These are phyloP conservation scores for Galerina sulciceps DNA, from an alignment of 768 basidiomycete species.

Conservation along the genomic window DNA sequence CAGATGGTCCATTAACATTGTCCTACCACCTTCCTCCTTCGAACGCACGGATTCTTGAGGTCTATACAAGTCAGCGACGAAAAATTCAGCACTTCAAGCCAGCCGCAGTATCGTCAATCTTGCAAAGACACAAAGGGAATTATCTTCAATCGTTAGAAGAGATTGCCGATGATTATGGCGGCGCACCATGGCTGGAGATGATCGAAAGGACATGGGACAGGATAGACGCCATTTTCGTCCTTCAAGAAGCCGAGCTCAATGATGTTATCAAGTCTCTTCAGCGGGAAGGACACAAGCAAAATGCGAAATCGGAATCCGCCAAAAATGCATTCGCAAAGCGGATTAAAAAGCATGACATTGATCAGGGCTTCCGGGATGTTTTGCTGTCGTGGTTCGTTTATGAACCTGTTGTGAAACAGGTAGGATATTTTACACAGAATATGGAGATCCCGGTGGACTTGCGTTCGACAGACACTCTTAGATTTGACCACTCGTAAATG, in stretches of 20 bases:
- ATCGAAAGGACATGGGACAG: slow-evolving; percentile 23
- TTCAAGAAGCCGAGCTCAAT: slow-evolving; percentile 24
- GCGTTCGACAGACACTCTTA: slow-evolving; percentile 11
- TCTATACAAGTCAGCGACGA: slow-evolving; percentile 10
- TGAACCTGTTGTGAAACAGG: slow-evolving; percentile 8
- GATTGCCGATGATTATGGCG: slow-evolving; percentile 28
- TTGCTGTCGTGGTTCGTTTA: slow-evolving; percentile 21
- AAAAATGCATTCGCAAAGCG: slow-evolving; percentile 17
- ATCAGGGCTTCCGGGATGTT: slow-evolving; percentile 8
- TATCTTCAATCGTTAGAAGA: slow-evolving; percentile 14
- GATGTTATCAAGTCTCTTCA: slow-evolving; percentile 10
- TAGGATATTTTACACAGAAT: slow-evolving; percentile 17
- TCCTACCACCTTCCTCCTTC: slow-evolving; percentile 8
- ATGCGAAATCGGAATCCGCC: not conserved
- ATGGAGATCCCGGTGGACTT: slow-evolving; percentile 24
- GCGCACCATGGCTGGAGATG: slow-evolving; percentile 19
- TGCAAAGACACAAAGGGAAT: slow-evolving; percentile 1
- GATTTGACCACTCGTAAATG: not conserved
- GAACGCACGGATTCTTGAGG: slow-evolving; percentile 9
- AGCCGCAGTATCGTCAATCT: slow-evolving; percentile 2
- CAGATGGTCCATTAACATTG: not conserved
- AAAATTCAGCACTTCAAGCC: slow-evolving; percentile 17
- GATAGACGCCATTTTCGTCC: slow-evolving; percentile 20
- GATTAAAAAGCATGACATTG: slow-evolving; percentile 19
- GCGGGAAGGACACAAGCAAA: slow-evolving; percentile 17